A percentile compares a stretch with the other conserved stretches of the same genome.
phyloP scores from a whole-genome alignment of 345 rosid species.

The Eucalyptus regnans region DNA sequence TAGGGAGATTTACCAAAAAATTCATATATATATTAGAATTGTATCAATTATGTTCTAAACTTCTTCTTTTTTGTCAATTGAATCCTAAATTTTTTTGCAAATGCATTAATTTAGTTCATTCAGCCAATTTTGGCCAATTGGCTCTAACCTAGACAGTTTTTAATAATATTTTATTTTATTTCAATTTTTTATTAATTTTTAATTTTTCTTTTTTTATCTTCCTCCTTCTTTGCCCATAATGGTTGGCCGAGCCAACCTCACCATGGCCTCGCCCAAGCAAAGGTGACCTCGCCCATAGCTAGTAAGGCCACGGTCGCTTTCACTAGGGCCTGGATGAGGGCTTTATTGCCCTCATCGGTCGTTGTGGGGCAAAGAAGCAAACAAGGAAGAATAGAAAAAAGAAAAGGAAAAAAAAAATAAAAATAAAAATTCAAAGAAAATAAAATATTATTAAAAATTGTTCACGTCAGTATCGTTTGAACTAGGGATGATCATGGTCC shows the following conservation, averaged over 20 bases:
- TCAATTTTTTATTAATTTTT: too few relatives aligned
- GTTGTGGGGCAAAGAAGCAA: too few relatives aligned
- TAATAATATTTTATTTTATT: too few relatives aligned
- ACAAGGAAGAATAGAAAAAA: too few relatives aligned
- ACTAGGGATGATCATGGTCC: too few relatives aligned
- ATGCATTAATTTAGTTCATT: accelerated
- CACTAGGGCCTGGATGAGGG: accelerated
- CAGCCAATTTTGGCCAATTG: accelerated
- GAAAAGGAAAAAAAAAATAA: accelerated
- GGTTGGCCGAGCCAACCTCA: accelerated
- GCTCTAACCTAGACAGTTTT: accelerated
- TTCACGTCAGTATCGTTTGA: accelerated
- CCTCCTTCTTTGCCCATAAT: too few relatives aligned
- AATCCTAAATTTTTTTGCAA: too few relatives aligned
- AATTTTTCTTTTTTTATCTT: accelerated
- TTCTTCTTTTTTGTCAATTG: too few relatives aligned
- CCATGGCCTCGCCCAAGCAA: too few relatives aligned
- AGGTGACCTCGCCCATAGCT: accelerated
- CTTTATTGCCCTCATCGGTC: accelerated
- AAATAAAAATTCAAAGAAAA: accelerated
- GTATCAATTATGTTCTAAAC: accelerated
- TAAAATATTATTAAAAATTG: too few relatives aligned
- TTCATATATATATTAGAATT: accelerated
- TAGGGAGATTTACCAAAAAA: too few relatives aligned
- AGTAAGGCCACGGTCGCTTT: accelerated